Conservation (phyloP, 1,284 basidiomycete genomes). For the Ustilago cynodontis region DNA sequence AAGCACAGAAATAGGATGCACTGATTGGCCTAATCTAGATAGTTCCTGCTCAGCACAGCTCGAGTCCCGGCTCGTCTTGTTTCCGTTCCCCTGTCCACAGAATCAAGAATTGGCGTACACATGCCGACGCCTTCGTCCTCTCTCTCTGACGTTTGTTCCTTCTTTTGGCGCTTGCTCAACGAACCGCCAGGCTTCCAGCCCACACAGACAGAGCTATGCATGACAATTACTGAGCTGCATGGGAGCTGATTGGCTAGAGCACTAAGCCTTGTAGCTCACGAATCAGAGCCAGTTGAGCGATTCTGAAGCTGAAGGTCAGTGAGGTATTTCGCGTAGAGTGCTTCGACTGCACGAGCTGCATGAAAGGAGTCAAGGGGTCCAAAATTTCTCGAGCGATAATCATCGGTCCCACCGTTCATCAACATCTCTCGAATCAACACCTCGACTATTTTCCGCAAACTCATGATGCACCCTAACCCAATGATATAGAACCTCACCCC, state of each 20-base stretch:
- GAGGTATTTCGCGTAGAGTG: slow-evolving; percentile 14
- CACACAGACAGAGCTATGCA: background rate
- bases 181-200: background rate
- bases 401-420: background rate
- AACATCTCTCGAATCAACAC: background rate
- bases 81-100: background rate
- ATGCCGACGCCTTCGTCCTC: background rate
- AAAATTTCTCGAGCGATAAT: slow-evolving; percentile 1
- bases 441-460: background rate
- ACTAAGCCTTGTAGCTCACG: background rate
- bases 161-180: background rate
- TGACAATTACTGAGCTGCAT: background rate
- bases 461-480: too few species aligned
- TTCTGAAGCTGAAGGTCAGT: background rate
- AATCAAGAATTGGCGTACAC: background rate
- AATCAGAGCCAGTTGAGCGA: background rate
- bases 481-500: too few species aligned
- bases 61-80: background rate
- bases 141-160: background rate
- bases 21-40: too few species aligned
- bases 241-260: background rate
- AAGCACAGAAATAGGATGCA: too few species aligned
- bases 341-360: slow-evolving; percentile 8
- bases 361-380: slow-evolving; percentile 15
- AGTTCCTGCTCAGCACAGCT: background rate